Base-by-base conservation (phyloP, 1,284 basidiomycete species). In the Fistulina hepatica region DNA sequence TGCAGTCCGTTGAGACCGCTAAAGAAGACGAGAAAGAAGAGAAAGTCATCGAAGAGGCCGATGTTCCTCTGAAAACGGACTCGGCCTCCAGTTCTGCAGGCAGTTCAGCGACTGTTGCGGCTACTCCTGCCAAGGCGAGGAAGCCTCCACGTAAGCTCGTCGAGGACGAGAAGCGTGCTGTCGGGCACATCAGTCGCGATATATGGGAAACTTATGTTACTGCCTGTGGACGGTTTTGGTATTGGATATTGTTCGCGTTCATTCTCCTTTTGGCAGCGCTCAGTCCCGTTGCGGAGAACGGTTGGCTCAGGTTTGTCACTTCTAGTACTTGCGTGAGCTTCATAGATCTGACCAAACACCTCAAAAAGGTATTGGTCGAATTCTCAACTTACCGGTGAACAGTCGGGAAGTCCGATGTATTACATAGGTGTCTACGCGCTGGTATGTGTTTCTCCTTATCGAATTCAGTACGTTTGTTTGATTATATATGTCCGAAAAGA, bases 91-190 rank as follows among this genome's bases (percentile, higher is more conserved):
- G 56, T 35, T 75, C 73, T 2, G 71, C 78, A 45, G 62, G 66
- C 1, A 69, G 62, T 44, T 72, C 72, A 1, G 69, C 71, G 9
- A 60, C 63, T 16, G 59, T 61, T 16, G 52, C 61, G 3, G 52
- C 57, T 9, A 47, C 53, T 28, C 51, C 56, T 38, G 48, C 58
- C 4, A 65, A 67, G 7, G 51, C 52, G 15, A 73, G 71, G 45
- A 50, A 55, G 5, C 71, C 71, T 1, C 81, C 85, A 0, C 67
- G 88, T 34, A 94, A 92, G 58, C 68, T 95, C 15, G 68, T 95
- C 22, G 90, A 94, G 54, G 92, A 95, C 51, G 92, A 95, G 58
- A 78, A 78, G 45, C 72, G 89, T 6, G 91, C 88, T 0, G 78
- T 88, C 16, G 92, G 92, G 1, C 73, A 80, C 26, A 89, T 95